phyloP scores from a whole-genome alignment of 257 asterid genomes.

The Verbascum thapsus region DNA sequence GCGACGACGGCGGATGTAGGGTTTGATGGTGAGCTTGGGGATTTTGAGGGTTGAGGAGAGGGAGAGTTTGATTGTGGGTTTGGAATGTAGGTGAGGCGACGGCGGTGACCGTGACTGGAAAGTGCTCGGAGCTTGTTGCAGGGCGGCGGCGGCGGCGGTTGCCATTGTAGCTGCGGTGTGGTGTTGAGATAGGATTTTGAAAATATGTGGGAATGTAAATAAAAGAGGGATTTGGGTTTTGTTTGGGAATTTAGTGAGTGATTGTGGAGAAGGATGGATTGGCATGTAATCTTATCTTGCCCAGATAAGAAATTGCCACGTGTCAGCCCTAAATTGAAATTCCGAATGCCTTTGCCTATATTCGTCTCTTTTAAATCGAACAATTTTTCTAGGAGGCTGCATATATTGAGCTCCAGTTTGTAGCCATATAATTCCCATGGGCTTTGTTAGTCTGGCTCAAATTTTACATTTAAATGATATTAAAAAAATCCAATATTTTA shows the following conservation, averaged over 20 bases:
- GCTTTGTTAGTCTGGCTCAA: too few relatives aligned
- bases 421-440: too few relatives aligned
- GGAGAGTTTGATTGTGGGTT: constrained; percentile 40
- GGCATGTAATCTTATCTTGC: constrained; percentile 53
- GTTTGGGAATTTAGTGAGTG: constrained; percentile 35
- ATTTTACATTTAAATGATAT: too few relatives aligned
- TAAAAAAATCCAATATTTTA: too few relatives aligned
- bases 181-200: background rate
- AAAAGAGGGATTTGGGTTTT: constrained; percentile 23
- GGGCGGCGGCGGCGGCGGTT: constrained; percentile 59
- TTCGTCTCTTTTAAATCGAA: too few relatives aligned
- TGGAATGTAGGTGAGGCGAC: constrained; percentile 39
- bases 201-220: constrained; percentile 15
- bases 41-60: constrained; percentile 49
- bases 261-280: constrained; percentile 40
- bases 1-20: constrained; percentile 35
- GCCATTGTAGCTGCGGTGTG: constrained; percentile 48
- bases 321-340: too few relatives aligned
- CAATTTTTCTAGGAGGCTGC: too few relatives aligned
- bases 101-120: constrained; percentile 49
- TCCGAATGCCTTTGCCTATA: too few relatives aligned
- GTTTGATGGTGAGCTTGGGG: constrained; percentile 55
- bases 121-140: constrained; percentile 62
- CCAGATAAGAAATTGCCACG: constrained; percentile 46
- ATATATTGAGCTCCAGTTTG: too few relatives aligned